Percentiles rank a stretch among this genome's conserved stretches.
phyloP scores from a whole-genome alignment of 2,329 filamentous ascomycete species.

The Claviceps digitariae region DNA sequence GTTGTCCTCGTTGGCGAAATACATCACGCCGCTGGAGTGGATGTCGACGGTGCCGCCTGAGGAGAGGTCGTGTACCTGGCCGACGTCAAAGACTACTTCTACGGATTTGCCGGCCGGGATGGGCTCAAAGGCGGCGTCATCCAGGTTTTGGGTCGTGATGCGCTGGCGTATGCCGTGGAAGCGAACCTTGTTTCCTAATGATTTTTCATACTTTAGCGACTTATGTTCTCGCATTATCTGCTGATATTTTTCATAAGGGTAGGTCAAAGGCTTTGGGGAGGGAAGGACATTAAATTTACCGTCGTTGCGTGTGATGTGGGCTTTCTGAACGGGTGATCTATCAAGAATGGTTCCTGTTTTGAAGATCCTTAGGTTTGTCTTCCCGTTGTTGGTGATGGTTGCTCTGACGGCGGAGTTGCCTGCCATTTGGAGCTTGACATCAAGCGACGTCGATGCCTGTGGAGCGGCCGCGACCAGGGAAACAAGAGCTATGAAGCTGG shows the following conservation, averaged over 20 bases:
- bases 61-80: conserved; percentile 38
- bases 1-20: conserved; percentile 35
- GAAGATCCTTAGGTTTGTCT: conserved; percentile 33
- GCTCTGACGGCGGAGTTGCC: conserved; percentile 41
- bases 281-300: conserved; percentile 3
- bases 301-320: conserved; percentile 24
- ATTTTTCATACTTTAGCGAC: not conserved
- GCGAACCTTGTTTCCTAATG: conserved; percentile 23
- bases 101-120: conserved; percentile 35
- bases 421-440: conserved; percentile 31
- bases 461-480: conserved; percentile 3
- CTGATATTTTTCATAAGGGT: not conserved
- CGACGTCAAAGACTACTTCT: conserved; percentile 39
- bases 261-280: not conserved
- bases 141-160: conserved; percentile 19
- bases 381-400: conserved; percentile 38
- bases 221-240: not conserved
- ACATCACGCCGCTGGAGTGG: conserved; percentile 40
- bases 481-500: not conserved
- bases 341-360: conserved; percentile 41
- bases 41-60: conserved; percentile 41
- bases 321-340: conserved; percentile 36
- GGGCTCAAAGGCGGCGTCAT: conserved; percentile 33
- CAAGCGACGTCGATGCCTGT: conserved; percentile 19
- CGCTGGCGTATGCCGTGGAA: conserved; percentile 33